A percentile compares a stretch with the other conserved stretches of the same genome.
phyloP scores from a whole-genome alignment of 1,284 basidiomycete genomes.

The Takashimella koratensis region DNA sequence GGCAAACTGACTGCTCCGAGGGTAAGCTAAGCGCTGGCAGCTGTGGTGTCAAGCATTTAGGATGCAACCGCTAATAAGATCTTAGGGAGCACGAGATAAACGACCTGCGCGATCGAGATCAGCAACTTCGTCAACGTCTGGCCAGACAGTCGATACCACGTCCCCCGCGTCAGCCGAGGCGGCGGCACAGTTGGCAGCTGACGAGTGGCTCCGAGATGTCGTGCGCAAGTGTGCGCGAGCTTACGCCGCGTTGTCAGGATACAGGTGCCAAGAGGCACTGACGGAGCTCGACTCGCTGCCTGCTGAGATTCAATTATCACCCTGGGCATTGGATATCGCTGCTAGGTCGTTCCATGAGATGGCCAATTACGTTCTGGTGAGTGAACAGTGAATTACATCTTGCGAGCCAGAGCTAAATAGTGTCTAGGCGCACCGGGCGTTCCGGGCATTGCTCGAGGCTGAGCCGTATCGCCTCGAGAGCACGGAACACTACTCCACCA shows the following conservation, averaged over 20 bases:
- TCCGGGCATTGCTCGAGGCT: slow-evolving; percentile 68
- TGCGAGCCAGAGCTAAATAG: neutral
- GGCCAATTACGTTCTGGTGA: slow-evolving; percentile 76
- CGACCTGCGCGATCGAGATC: slow-evolving; percentile 34
- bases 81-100: slow-evolving; percentile 24
- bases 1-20: slow-evolving; percentile 15
- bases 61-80: too few species aligned
- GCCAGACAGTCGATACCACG: slow-evolving; percentile 58
- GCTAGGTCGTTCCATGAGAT: slow-evolving; percentile 83
- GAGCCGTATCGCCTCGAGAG: slow-evolving; percentile 81
- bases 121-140: slow-evolving; percentile 56
- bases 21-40: slow-evolving; percentile 3
- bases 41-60: slow-evolving; percentile 6
- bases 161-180: slow-evolving; percentile 63
- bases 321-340: slow-evolving; percentile 73
- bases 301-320: slow-evolving; percentile 65
- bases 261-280: slow-evolving; percentile 69
- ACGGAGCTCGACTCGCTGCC: slow-evolving; percentile 72
- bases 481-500: slow-evolving; percentile 91
- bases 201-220: slow-evolving; percentile 75
- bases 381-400: slow-evolving; percentile 39
- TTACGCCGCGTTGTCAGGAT: slow-evolving; percentile 65
- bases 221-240: slow-evolving; percentile 76
- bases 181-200: slow-evolving; percentile 68
- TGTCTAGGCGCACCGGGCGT: slow-evolving; percentile 74